Percentiles rank a stretch among this genome's conserved stretches.
Conservation (phyloP, 83 land plant genomes). For the Larix sibirica region DNA sequence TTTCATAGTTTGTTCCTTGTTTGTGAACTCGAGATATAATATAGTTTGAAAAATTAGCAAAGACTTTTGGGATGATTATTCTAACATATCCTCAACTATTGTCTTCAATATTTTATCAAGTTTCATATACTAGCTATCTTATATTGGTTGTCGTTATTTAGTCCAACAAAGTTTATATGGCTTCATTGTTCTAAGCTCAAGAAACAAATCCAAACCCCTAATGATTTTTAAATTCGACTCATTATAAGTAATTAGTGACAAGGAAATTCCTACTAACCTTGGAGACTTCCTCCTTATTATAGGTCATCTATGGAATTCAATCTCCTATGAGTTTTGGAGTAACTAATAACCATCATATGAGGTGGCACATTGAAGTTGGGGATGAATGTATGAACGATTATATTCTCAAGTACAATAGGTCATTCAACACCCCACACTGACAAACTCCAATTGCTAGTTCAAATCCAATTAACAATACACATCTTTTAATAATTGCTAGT, state of each 20-base stretch:
- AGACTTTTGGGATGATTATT: constrained; percentile 77
- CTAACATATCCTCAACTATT: constrained; percentile 66
- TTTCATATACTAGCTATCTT: not conserved
- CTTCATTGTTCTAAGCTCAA: not conserved
- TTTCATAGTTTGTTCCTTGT: not conserved
- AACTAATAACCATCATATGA: too few relatives aligned
- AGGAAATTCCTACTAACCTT: not conserved
- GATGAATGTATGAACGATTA: too few relatives aligned
- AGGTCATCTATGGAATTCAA: not conserved
- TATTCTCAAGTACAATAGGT: not conserved
- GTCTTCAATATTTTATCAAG: constrained; percentile 77
- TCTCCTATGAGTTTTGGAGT: too few relatives aligned
- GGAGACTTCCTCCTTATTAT: not conserved
- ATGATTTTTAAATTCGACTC: not conserved
- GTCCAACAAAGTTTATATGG: not conserved
- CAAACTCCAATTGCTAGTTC: not conserved
- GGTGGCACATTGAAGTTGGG: too few relatives aligned
- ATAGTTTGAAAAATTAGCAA: constrained; percentile 85
- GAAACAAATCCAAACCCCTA: not conserved
- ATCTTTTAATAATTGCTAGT: too few relatives aligned
- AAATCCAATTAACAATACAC: too few relatives aligned
- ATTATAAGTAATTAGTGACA: not conserved
- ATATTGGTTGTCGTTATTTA: not conserved
- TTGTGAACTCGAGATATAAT: constrained; percentile 73
- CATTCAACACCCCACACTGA: not conserved